phyloP scores from a whole-genome alignment of 1,139 yeast species.

The Candida pseudocylindracea region DNA sequence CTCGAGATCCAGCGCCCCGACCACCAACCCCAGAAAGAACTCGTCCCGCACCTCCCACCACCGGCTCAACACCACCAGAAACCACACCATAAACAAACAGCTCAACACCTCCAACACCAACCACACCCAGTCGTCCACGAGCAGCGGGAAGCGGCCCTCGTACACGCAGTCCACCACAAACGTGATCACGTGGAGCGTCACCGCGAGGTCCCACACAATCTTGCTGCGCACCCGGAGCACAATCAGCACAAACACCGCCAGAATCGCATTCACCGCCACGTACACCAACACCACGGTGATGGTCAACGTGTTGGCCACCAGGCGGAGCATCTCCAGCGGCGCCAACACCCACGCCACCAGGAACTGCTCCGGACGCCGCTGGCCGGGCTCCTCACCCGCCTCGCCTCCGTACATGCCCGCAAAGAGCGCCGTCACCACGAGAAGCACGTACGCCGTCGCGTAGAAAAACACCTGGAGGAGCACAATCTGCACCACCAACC shows the following conservation, averaged over 20 bases:
- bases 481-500: slow-evolving; percentile 24
- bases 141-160: slow-evolving; percentile 43
- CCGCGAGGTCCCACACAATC: slow-evolving; percentile 87
- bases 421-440: slow-evolving; percentile 30
- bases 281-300: slow-evolving; percentile 68
- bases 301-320: slow-evolving; percentile 40
- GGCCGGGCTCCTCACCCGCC: no score
- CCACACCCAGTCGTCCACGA: slow-evolving; percentile 7
- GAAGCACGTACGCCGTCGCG: slow-evolving; percentile 31
- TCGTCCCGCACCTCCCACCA: no score
- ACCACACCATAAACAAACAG: no score
- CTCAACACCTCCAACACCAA: no score
- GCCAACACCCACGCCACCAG: slow-evolving; percentile 52
- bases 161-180: slow-evolving; percentile 46
- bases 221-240: slow-evolving; percentile 45
- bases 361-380: slow-evolving; percentile 18
- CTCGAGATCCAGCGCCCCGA: no score
- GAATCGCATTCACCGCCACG: slow-evolving; percentile 25
- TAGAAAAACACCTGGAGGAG: slow-evolving; percentile 48
- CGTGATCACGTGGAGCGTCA: slow-evolving; percentile 72
- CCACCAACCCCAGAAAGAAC: no score
- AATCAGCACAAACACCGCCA: no score
- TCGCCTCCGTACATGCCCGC: slow-evolving; percentile 14
- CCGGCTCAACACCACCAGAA: no score
- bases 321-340: slow-evolving; percentile 13